Evolutionary conservation across 306 rosid species (phyloP), one percentile per base, ranked within the genome.

Genomic region (Glycine soja): DNA sequence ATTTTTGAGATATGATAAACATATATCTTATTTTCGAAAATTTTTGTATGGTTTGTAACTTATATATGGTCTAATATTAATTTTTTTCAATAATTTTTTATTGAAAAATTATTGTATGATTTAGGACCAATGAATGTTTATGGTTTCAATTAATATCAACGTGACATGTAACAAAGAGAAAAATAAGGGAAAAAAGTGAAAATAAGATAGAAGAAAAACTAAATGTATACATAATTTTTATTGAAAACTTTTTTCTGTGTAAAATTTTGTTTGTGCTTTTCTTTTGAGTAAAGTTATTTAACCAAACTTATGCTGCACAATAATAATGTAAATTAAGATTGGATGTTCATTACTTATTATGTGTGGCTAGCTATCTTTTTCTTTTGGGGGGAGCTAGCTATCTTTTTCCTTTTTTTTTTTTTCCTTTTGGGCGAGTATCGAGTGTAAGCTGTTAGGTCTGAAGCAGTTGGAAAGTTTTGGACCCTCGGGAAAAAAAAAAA

Each of bases 381-480:
- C 24, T 52, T 70, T 78, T 72, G 8, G 36, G 74, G 19, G 36
- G 10, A 68, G 12, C 32, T 43, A 53, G 52, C 51, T 11, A 8
- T 59, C 63, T 45, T 64, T 77, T 24, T 24, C 30, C 30, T 24
- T 40, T 16, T 10, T 38, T 70, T 81, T 72, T 6, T 70, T 81
- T 72, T 7, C 62, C 11, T 34, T 51, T 53, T 59, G 56, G 52
- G 40, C 11, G 70, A 52, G 66, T 72, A 30, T 63, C 24, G 51
- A 79, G 80, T 48, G 74, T 51, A 15, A 69, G 11, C 34, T 51
- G 81, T 84, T 71, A 34, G 75, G 81, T 83, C 63, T 40, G 64
- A 70, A 71, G 86, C 64, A 76, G 87, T 80, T 86, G 77, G 57
- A 69, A 67, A 67, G 72, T 67, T 18, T 67, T 42, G 72, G 53